Evolutionary conservation across 345 rosid species (phyloP).

Genomic region (Anastatica hierochuntica): DNA sequence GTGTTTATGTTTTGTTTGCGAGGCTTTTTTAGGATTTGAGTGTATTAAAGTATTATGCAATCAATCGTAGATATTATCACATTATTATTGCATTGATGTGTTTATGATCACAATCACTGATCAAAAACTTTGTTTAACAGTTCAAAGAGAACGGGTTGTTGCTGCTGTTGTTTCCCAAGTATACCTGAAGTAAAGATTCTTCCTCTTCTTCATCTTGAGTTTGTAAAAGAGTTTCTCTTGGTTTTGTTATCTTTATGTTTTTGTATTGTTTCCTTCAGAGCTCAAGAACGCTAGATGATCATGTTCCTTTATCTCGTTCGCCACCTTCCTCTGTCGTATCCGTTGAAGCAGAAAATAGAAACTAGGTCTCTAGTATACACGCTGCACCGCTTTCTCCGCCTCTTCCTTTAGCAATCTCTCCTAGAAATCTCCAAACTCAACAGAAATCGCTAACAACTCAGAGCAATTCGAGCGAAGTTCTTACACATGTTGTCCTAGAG

Average conservation of each 20-base stretch:
- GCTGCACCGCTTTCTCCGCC: constrained; percentile 72
- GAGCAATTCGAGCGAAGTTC: constrained; percentile 29
- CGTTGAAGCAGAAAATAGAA: constrained; percentile 47
- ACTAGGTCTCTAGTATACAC: constrained; percentile 52
- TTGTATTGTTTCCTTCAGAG: no score
- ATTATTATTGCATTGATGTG: background rate
- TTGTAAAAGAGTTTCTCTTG: no score
- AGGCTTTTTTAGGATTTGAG: background rate
- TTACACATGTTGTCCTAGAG: constrained; percentile 32
- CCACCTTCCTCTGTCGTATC: no score
- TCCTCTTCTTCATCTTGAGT: no score
- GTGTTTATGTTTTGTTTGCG: no score
- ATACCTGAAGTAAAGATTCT: no score
- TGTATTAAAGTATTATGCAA: background rate
- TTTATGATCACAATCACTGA: constrained; percentile 7
- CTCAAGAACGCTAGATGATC: constrained; percentile 50
- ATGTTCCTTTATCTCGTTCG: constrained; percentile 46
- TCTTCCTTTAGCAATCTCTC: constrained; percentile 37
- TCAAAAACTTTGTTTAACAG: background rate
- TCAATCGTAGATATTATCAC: no score
- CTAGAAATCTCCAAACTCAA: constrained; percentile 36
- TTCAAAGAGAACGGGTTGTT: no score
- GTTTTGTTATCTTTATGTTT: no score
- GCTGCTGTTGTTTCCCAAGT: no score
- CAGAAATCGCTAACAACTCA: constrained; percentile 33